Evolutionary conservation across 345 rosid species (phyloP), one percentile per base, ranked within the genome.

Genomic region (Sapria himalayana): DNA sequence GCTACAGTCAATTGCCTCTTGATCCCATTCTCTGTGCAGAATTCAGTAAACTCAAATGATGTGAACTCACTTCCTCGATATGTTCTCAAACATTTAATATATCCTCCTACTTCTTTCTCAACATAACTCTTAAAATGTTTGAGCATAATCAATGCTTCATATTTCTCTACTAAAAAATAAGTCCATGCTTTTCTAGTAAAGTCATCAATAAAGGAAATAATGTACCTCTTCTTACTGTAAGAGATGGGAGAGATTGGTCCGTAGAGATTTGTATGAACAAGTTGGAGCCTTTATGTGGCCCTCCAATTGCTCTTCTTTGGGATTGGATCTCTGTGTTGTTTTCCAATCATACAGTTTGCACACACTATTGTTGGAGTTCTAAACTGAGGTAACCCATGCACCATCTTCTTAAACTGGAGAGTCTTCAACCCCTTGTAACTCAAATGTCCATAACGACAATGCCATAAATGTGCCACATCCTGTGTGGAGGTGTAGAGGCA

Each of bases 381-480:
- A 1, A 37, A 9, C 2, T 2, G 10, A 1, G 44, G 44, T 7
- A 48, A 4, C 1, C 52, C 37, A 0, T 5, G 16, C 18, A 48
- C 44, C 44, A 48, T 48, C 3, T 51, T 8, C n/a, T 43, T 42
- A 1, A 27, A 27, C 5, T 27, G n/a, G 31, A 27, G 31, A 27
- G 31, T 27, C 31, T 11, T 27, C 31, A 27, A 27, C 11, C 31
- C 31, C 11, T 27, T 27, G 31, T 27, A 27, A 9, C 31, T 27
- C 31, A 27, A 27, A 27, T 27, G 31, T 11, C 11, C 31, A 27
- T 27, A 41, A 16, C 15, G 1, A 15, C 23, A 25, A 15, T 9
- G 14, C 4, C 45, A 14, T 16, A 10, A 42, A 9, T 25, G 9
- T 42, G 23, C 22, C 22, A 16, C 1, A 42, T 25, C 35, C 4